Evolutionary conservation across 2,329 filamentous ascomycete species (phyloP), one percentile per base, ranked within the genome.

Genomic region (Penicillium thymicola): DNA sequence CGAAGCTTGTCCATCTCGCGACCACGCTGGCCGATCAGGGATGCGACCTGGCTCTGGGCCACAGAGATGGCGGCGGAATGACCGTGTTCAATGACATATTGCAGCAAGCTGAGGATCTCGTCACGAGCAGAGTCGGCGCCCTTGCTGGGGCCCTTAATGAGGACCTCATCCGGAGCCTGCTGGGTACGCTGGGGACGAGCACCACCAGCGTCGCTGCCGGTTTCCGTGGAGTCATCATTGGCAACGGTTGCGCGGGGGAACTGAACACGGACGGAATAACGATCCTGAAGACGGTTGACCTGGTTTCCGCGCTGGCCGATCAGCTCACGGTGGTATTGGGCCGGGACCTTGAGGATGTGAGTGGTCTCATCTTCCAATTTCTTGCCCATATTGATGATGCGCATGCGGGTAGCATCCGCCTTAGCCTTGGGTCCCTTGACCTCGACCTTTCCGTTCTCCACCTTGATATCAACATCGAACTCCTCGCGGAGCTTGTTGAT

Each of bases 391-490:
- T 86, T 83, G 61, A 87, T 80, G 65, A 99, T 97, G 69, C 96
- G 87, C 38, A 86, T 79, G 74, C 89, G 94, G 62, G 90, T 91
- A 48, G 86, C 85, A 73, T 96, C 92, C 1, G 92, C 91, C 81
- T 97, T 97, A 49, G 91, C 90, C 78, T 95, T 90, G 48, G 94
- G 93, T 27, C 95, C 94, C 80, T 95, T 97, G 66, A 99, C 85
- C 75, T 96, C 91, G 48, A 97, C 91, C 76, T 92, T 92, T 64
- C 94, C 94, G 67, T 97, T 90, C 64, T 95, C 87, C 38, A 97
- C 88, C 75, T 97, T 92, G 60, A 99, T 88, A 57, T 88, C 85
- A 45, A 89, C 86, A 68, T 89, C 86, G 57, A 86, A 86, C 67
- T 88, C 86, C 41, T 89, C 86, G 32, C 85, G 83, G 44, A 88